Evolutionary conservation across 202 grass and related monocot genomes (phyloP), one percentile per base, ranked within the genome.

Genomic region (Panicum virgatum): DNA sequence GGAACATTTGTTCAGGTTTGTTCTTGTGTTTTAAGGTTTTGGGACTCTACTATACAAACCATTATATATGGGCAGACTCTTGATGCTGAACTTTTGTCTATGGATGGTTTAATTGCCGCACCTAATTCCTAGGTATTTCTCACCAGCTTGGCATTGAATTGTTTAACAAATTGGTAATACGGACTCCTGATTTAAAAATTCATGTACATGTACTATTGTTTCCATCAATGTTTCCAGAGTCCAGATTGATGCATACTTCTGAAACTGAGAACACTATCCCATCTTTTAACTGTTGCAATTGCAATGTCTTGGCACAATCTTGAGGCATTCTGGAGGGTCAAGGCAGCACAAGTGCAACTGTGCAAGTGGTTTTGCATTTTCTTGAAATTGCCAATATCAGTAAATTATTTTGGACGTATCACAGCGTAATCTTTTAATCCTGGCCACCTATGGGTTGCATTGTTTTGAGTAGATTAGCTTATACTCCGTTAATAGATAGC

Each of bases 1-100:
- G 92, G 96, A 61, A 98, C 90, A 27, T 98, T 98, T 80, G 89
- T 98, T 53, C 90, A 95, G 96, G 96, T 98, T 69, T 77, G 38
- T 78, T 62, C 66, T 70, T 47, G 14, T 84, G 26, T 59, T 72
- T 74, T 38, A 18, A 34, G 20, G 25, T 82, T 74, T 54, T 63
- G 19, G 30, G 19, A 38, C n/a, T 81, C 53, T 76, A n/a, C n/a
- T n/a, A 81, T 8, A 52, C 52, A 40, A 2, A 75, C 26, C 58
- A 73, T 48, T 76, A 5, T 6, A 48, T 52, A 50, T 82, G 30
- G 7, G 61, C 36, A 27, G 27, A 34, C 43, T 30, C 1, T 14
- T 71, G 65, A 45, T 61, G 52, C 19, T 62, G 36, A 43, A 68
- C 23, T 37, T 80, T 48, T 76, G 37, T 62, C 62, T 56, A 15